These are phyloP conservation scores for Backusella australiensis DNA, from an alignment of 192 early-diverging fungal species.

Conservation along the genomic window DNA sequence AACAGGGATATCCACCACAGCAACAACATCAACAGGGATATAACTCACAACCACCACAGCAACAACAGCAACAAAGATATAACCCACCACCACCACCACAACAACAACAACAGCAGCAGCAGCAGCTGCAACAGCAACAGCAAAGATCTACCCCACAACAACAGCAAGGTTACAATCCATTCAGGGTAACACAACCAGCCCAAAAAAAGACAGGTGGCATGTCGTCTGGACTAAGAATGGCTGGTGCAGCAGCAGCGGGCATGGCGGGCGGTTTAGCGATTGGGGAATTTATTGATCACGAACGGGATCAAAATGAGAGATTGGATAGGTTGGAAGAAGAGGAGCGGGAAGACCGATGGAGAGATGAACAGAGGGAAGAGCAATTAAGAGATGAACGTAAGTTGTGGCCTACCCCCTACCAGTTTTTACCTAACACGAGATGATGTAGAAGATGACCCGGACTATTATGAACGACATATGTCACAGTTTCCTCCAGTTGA, in stretches of 20 bases:
- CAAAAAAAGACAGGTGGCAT: constrained; percentile 8
- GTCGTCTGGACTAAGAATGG: constrained; percentile 25
- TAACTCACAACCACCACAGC: neutral
- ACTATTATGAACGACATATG: neutral
- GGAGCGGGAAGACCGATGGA: constrained; percentile 1
- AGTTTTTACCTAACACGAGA: no score
- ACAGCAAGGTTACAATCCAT: neutral
- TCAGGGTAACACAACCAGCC: neutral
- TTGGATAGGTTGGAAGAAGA: constrained; percentile 19
- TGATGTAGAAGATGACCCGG: neutral
- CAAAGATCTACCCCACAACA: neutral
- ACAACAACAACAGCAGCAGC: neutral
- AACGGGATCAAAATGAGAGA: constrained; percentile 23
- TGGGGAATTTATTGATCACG: constrained; percentile 30
- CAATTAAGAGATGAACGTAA: neutral
- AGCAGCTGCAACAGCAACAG: neutral
- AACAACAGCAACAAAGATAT: neutral
- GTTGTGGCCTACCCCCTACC: neutral
- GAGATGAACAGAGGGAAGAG: neutral
- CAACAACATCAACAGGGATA: neutral
- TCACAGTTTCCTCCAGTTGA: neutral
- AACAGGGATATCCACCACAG: neutral
- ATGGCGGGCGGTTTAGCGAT: constrained; percentile 26
- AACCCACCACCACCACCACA: neutral
- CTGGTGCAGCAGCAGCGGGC: constrained; percentile 22